Evolutionary conservation across 148 eudicot species (phyloP).

Genomic region (Nepenthes mirabilis): DNA sequence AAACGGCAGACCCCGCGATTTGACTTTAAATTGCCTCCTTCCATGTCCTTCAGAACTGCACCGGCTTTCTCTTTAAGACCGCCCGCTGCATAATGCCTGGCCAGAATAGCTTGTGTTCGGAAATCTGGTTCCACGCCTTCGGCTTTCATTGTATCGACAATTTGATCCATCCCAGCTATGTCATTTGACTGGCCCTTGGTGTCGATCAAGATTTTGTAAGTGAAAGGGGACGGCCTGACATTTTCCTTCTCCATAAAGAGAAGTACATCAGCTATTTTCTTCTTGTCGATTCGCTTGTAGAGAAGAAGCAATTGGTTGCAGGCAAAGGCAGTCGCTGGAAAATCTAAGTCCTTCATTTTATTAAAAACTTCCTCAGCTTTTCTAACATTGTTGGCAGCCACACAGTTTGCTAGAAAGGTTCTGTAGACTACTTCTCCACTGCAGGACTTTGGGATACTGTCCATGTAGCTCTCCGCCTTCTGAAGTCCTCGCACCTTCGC

Average conservation of each 20-base stretch:
- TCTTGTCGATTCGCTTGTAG: constrained; percentile 60
- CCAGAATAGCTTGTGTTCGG: constrained; percentile 25
- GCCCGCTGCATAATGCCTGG: constrained; percentile 40
- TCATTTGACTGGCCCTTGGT: constrained; percentile 65
- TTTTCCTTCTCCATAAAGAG: constrained; percentile 76
- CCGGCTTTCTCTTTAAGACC: constrained; percentile 67
- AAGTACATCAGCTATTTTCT: constrained; percentile 72
- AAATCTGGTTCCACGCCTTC: constrained; percentile 43
- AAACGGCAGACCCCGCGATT: constrained; percentile 20
- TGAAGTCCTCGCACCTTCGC: constrained; percentile 55
- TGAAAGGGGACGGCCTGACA: constrained; percentile 50
- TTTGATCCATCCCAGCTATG: constrained; percentile 74
- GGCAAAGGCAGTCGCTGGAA: constrained; percentile 36
- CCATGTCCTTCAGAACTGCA: constrained; percentile 53
- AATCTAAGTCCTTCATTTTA: constrained; percentile 59
- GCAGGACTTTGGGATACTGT: constrained; percentile 40
- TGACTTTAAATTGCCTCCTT: constrained; percentile 26
- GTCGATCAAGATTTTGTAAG: constrained; percentile 65
- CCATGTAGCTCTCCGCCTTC: constrained; percentile 50
- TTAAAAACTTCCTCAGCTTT: constrained; percentile 76
- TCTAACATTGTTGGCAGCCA: constrained; percentile 17
- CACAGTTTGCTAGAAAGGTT: constrained; percentile 58
- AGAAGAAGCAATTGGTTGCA: constrained; percentile 72
- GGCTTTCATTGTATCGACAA: constrained; percentile 77
- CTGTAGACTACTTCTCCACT: constrained; percentile 54